Base-by-base conservation (phyloP, 148 eudicot species). In the Chenopodium quinoa region DNA sequence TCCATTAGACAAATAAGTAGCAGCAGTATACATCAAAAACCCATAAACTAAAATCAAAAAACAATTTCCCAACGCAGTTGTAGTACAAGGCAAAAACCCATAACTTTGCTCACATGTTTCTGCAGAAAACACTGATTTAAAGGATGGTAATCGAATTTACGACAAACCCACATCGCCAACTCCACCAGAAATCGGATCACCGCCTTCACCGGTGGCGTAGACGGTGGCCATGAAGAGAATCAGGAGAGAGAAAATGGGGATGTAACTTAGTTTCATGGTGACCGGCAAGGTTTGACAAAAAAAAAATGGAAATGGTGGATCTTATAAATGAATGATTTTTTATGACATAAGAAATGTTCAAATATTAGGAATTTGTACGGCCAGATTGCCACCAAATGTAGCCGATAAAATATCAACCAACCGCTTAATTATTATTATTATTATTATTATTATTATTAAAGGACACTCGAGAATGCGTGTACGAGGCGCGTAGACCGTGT, bases 71-170 rank as follows among this genome's bases (percentile, higher is more conserved):
- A 86, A 31, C 1, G 76, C 86, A 0, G 97, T 89, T 48, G 84
- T 75, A 4, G 97, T 95, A 84, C 98, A 95, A 0, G 98, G 98
- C 86, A 95, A 46, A 85, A 95, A 95, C 29, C 98, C 98, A 76
- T 93, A 95, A 4, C 87, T 91, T 82, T 95, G 89, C 23, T 95
- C 95, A 65, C 98, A 94, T 4, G 7, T 73, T 7, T 63, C 77
- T 0, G 76, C 9, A 3, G 71, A n/a, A 19, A 64, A 29, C 70
- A 72, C 22, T 44, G 76, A 37, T 72, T 71, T 40, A 0, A 83
- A 22, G 6, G 75, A 4, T 47, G 73, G 77, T 1, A 82, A 72
- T 7, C 84, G 54, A 11, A 76, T 52, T 20, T 78, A 79, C 20
- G 75, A 54, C 4, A 62, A 1, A 25, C 85, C 85, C 85, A 66